Percentiles rank a stretch among this genome's conserved stretches.
phyloP scores from a whole-genome alignment of 176 grass and related monocot genomes.

The Puccinellia tenuiflora region DNA sequence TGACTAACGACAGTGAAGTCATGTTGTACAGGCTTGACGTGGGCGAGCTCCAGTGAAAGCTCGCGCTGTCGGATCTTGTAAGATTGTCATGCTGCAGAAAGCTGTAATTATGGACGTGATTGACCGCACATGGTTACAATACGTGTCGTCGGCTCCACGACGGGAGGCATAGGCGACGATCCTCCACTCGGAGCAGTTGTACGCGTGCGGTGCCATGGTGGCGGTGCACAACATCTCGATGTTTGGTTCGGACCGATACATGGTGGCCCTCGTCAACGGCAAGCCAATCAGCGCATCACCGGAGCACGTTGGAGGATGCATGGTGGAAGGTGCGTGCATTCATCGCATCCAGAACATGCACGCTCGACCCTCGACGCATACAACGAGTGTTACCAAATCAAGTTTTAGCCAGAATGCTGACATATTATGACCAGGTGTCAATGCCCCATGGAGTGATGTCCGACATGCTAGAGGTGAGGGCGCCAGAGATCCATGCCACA shows the following conservation, averaged over 20 bases:
- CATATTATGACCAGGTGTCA: too few species aligned
- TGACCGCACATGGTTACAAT: neutral
- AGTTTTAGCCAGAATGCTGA: too few species aligned
- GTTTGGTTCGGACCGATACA: conserved; percentile 22
- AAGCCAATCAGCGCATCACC: conserved; percentile 37
- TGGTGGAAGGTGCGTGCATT: conserved; percentile 39
- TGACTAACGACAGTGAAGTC: too few species aligned
- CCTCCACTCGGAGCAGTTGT: conserved; percentile 46
- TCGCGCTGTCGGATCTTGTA: conserved; percentile 59
- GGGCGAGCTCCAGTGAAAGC: conserved; percentile 35
- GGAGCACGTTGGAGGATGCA: conserved; percentile 11
- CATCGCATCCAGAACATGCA: conserved; percentile 38
- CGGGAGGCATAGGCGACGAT: conserved; percentile 53
- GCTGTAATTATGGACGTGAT: neutral
- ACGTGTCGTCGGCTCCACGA: neutral
- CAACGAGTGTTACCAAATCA: conserved; percentile 64
- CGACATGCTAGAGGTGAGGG: conserved; percentile 39
- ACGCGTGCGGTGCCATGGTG: conserved; percentile 49
- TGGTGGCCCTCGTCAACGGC: conserved; percentile 46
- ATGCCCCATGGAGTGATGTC: conserved; percentile 40
- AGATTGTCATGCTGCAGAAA: conserved; percentile 53
- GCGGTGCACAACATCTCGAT: conserved; percentile 42
- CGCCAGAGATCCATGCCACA: conserved; percentile 35
- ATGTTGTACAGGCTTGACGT: conserved; percentile 49
- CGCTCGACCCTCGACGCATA: conserved; percentile 18